Conservation (phyloP, 345 rosid species). For the Melaleuca quinquenervia region DNA sequence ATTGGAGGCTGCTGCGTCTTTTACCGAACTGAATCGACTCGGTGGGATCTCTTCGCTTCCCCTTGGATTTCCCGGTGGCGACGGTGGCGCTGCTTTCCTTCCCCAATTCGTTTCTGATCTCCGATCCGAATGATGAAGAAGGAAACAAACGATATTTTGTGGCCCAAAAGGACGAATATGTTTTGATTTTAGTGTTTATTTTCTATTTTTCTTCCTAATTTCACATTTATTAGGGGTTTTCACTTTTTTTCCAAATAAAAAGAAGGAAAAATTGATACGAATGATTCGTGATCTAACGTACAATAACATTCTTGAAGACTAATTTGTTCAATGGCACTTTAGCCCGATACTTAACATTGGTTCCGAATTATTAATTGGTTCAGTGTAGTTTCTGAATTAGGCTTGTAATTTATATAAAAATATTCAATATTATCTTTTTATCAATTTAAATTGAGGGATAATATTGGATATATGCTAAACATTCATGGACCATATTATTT, state of each 20-base stretch:
- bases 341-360: too few relatives aligned
- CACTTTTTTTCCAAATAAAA: background rate
- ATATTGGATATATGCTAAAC: too few relatives aligned
- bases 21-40: background rate
- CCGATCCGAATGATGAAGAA: background rate
- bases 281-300: too few relatives aligned
- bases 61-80: background rate
- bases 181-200: background rate
- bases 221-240: background rate
- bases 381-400: accelerated
- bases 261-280: too few relatives aligned
- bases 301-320: too few relatives aligned
- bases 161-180: background rate
- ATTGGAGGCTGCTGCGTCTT: background rate
- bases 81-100: background rate
- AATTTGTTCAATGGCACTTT: too few relatives aligned
- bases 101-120: background rate
- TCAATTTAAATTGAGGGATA: accelerated
- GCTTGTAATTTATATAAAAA: too few relatives aligned
- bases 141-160: background rate
- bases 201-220: background rate
- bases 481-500: accelerated
- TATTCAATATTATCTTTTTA: too few relatives aligned
- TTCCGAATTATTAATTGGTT: too few relatives aligned
- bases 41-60: background rate